Conservation (phyloP, 208 protist species). For the Leishmania mexicana region DNA sequence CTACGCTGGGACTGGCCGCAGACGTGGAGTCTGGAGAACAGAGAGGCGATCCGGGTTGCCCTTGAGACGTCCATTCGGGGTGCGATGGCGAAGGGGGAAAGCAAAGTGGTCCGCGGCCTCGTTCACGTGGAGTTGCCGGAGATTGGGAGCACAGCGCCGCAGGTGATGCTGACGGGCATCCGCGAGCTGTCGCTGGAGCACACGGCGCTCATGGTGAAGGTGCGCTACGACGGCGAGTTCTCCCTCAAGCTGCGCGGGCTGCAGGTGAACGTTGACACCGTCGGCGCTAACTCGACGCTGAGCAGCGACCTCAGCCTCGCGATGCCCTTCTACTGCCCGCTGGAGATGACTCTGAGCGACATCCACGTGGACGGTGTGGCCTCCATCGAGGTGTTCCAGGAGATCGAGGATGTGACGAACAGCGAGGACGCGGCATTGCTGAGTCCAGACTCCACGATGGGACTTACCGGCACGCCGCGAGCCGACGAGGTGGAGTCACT, state of each 20-base stretch:
- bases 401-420: conserved; percentile 39
- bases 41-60: conserved; percentile 67
- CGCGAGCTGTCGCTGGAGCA: conserved; percentile 74
- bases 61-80: conserved; percentile 74
- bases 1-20: conserved; percentile 88
- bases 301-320: conserved; percentile 73
- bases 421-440: neutral
- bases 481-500: conserved; percentile 2
- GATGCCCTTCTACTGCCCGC: conserved; percentile 85
- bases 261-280: conserved; percentile 88
- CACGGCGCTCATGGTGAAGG: conserved; percentile 82
- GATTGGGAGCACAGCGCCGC: conserved; percentile 72
- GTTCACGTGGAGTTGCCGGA: conserved; percentile 77
- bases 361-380: conserved; percentile 79
- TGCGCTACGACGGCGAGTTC: conserved; percentile 85
- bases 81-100: conserved; percentile 68
- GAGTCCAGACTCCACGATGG: conserved; percentile 4
- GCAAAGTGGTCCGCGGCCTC: conserved; percentile 73
- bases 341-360: conserved; percentile 86
- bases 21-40: conserved; percentile 62
- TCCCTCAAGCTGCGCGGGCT: conserved; percentile 73
- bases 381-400: conserved; percentile 83
- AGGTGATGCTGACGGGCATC: conserved; percentile 76
- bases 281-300: conserved; percentile 44
- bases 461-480: conserved; percentile 4